Evolutionary conservation across 139 green algal genomes (phyloP), one percentile per base, ranked within the genome.

Genomic region (Chlorella sp.): DNA sequence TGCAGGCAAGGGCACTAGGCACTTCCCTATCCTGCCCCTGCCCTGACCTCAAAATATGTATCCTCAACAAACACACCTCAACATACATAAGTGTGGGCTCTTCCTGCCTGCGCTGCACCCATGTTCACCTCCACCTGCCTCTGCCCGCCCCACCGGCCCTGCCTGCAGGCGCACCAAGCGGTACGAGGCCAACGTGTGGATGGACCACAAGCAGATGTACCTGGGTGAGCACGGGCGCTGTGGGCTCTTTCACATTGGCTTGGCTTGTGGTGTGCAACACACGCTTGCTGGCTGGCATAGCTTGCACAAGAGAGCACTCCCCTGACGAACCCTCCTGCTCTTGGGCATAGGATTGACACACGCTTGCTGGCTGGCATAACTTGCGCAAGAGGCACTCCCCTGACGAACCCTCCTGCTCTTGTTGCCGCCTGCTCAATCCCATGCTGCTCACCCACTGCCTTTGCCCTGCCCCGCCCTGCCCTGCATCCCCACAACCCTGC

Each of bases 191-290:
- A 88, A 88, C 30, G 84, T 88, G 40, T 88, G 84, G 84, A 88
- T 88, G 84, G 84, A 88, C 30, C 84, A 88, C 84, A 88, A 88
- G 84, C 84, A 88, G 84, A 88, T 88, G 84, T 88, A 88, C 40
- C 84, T 88, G 30, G 84, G 84, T 88, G 66, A 2, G 84, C 24
- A 60, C 34, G 64, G 24, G 64, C 22, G 64, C 64, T 73, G 64
- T 73, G 21, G 64, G 24, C 64, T 73, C 22, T 30, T 3, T 26
- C 24, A 16, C 5, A 9, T 57, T 30, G 64, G 15, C 64, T n/a
- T 26, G 64, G 22, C 64, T 73, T 73, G 64, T 73, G 64, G 64
- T 7, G 64, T 26, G 64, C 64, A 73, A 26, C 64, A 3, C 64
- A 73, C 15, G 7, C 7, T 57, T 57, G 48, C 48, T 57, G 48